A percentile compares a stretch with the other conserved stretches of the same genome.
Conservation (phyloP, 2,329 filamentous ascomycete genomes). For the Trichophyton equinum region DNA sequence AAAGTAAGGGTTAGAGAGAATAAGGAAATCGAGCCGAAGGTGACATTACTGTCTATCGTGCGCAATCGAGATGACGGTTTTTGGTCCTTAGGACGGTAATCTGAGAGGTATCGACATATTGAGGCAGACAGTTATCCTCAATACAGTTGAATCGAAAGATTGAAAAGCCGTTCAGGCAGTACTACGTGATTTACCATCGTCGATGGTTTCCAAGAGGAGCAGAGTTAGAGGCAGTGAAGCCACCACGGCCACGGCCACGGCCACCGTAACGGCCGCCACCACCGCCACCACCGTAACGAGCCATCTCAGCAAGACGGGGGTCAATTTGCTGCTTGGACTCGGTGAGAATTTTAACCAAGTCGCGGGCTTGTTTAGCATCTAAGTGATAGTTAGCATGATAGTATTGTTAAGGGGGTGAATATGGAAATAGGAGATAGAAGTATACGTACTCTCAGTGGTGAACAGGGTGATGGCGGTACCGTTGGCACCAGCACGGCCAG, state of each 20-base stretch:
- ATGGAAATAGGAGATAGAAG: neutral
- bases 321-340: slow-evolving; percentile 98
- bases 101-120: neutral
- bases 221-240: slow-evolving; percentile 46
- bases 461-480: slow-evolving; percentile 98
- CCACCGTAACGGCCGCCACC: slow-evolving; percentile 56
- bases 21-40: neutral
- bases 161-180: neutral
- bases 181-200: slow-evolving; percentile 40
- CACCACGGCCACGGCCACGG: slow-evolving; percentile 51
- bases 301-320: slow-evolving; percentile 90
- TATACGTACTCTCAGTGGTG: slow-evolving; percentile 89
- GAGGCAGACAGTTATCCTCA: neutral
- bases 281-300: slow-evolving; percentile 74
- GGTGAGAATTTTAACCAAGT: slow-evolving; percentile 80
- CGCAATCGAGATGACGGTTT: neutral
- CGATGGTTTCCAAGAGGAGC: slow-evolving; percentile 45
- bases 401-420: neutral
- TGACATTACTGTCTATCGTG: slow-evolving; percentile 1
- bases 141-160: neutral
- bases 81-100: slow-evolving; percentile 3
- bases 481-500: slow-evolving; percentile 63
- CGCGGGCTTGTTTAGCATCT: slow-evolving; percentile 93
- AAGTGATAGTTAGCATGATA: slow-evolving; percentile 10
- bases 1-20: neutral